Conservation (phyloP, 352 stramenopile genomes). For the Blastocystis sp. region DNA sequence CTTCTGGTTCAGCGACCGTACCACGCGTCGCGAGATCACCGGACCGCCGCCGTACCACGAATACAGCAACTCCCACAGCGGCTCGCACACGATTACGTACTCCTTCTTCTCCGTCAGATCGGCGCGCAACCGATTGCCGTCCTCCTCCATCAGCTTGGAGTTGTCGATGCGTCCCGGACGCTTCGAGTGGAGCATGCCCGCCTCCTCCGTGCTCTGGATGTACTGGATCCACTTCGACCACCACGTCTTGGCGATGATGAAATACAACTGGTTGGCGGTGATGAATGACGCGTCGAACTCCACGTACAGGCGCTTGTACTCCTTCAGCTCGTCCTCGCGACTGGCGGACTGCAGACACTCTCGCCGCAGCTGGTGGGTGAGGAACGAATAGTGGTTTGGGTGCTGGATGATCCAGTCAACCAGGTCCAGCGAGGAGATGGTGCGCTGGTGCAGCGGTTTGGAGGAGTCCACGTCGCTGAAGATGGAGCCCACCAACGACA, state of each 20-base stretch:
- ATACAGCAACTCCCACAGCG: slow-evolving; percentile 87
- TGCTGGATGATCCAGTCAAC: slow-evolving; percentile 62
- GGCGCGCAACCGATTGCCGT: slow-evolving; percentile 1
- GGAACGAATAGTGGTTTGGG: slow-evolving; percentile 36
- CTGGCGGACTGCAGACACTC: not conserved
- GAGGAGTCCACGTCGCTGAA: not conserved
- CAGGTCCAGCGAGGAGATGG: slow-evolving; percentile 60
- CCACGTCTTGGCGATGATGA: slow-evolving; percentile 41
- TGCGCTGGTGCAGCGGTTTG: not conserved
- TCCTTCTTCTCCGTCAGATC: slow-evolving; percentile 77
- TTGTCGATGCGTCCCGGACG: slow-evolving; percentile 68
- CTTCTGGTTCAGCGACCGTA: slow-evolving; percentile 75
- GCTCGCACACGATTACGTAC: slow-evolving; percentile 85
- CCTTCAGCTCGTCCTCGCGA: slow-evolving; percentile 54
- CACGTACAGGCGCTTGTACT: slow-evolving; percentile 43
- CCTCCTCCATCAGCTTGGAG: slow-evolving; percentile 39
- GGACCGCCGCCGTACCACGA: slow-evolving; percentile 88
- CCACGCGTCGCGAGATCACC: slow-evolving; percentile 84
- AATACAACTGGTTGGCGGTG: slow-evolving; percentile 54
- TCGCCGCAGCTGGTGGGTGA: slow-evolving; percentile 32
- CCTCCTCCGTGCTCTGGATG: slow-evolving; percentile 18
- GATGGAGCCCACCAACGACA: slow-evolving; percentile 23
- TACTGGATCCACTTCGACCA: slow-evolving; percentile 71
- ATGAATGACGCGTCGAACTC: slow-evolving; percentile 18
- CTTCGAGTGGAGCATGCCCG: slow-evolving; percentile 14